These are phyloP conservation scores for Diplotaxis tenuifolia DNA, from an alignment of 345 rosid genomes.

Conservation along the genomic window DNA sequence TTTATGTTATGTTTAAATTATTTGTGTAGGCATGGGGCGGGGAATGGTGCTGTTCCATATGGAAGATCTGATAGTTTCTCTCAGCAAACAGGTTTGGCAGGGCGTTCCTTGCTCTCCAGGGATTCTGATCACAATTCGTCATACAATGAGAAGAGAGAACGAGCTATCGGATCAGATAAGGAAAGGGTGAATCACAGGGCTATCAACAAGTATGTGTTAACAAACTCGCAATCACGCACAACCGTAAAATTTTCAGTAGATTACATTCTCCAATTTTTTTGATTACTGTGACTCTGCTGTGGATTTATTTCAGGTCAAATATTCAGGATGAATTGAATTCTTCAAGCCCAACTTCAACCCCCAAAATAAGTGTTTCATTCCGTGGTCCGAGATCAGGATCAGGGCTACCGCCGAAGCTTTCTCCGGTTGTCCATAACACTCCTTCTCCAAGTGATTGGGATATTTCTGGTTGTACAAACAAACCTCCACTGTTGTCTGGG, in stretches of 20 bases:
- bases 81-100: constrained; percentile 57
- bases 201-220: constrained; percentile 64
- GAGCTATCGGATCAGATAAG: constrained; percentile 67
- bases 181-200: constrained; percentile 75
- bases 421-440: constrained; percentile 67
- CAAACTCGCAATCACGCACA: constrained; percentile 17
- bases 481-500: constrained; percentile 69
- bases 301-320: constrained; percentile 53
- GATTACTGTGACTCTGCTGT: constrained; percentile 8
- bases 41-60: constrained; percentile 60
- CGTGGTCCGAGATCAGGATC: constrained; percentile 83
- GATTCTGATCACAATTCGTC: constrained; percentile 54
- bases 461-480: constrained; percentile 71
- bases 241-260: constrained; percentile 4
- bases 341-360: constrained; percentile 72
- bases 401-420: constrained; percentile 63
- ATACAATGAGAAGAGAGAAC: constrained; percentile 75
- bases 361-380: constrained; percentile 60
- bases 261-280: constrained; percentile 7
- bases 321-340: constrained; percentile 77
- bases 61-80: constrained; percentile 70
- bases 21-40: constrained; percentile 63
- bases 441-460: constrained; percentile 83
- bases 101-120: constrained; percentile 62
- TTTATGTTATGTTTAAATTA: constrained; percentile 29